phyloP scores from a whole-genome alignment of 495 filamentous ascomycete species.

The Paragyromitra xinjiangensis region DNA sequence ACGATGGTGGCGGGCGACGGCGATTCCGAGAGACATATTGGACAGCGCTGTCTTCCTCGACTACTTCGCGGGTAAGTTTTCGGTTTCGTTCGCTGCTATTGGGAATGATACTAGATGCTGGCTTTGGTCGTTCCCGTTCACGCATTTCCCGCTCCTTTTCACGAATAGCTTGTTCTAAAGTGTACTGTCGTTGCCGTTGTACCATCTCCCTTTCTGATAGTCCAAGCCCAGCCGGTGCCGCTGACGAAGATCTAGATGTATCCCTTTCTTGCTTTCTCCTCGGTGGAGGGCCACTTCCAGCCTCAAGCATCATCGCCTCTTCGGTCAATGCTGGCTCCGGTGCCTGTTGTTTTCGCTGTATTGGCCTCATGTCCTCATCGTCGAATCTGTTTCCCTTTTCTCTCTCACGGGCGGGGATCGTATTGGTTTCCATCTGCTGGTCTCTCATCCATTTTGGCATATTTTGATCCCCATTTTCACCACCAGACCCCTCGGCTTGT shows the following conservation, averaged over 20 bases:
- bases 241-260: conserved; percentile 30
- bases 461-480: conserved; percentile 72
- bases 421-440: conserved; percentile 41
- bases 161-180: conserved; percentile 51
- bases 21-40: conserved; percentile 82
- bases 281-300: conserved; percentile 63
- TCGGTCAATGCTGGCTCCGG: conserved; percentile 70
- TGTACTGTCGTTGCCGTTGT: conserved; percentile 60
- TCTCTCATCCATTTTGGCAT: conserved; percentile 97
- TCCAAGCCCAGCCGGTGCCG: conserved; percentile 58
- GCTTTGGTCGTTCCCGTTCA: conserved; percentile 49
- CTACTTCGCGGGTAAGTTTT: conserved; percentile 72
- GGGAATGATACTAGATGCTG: conserved; percentile 63
- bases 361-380: conserved; percentile 43
- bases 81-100: conserved; percentile 62
- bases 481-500: conserved; percentile 67
- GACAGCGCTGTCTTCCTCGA: conserved; percentile 82
- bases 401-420: conserved; percentile 27
- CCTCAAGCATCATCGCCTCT: conserved; percentile 91
- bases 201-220: conserved; percentile 48
- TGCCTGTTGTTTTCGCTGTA: conserved; percentile 21
- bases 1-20: conserved; percentile 57
- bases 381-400: conserved; percentile 32
- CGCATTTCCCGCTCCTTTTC: conserved; percentile 55
- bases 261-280: conserved; percentile 54